A percentile compares a stretch with the other conserved stretches of the same genome.
Evolutionary conservation across 2,329 filamentous ascomycete species (phyloP).

Genomic region (Penicillium sp.): DNA sequence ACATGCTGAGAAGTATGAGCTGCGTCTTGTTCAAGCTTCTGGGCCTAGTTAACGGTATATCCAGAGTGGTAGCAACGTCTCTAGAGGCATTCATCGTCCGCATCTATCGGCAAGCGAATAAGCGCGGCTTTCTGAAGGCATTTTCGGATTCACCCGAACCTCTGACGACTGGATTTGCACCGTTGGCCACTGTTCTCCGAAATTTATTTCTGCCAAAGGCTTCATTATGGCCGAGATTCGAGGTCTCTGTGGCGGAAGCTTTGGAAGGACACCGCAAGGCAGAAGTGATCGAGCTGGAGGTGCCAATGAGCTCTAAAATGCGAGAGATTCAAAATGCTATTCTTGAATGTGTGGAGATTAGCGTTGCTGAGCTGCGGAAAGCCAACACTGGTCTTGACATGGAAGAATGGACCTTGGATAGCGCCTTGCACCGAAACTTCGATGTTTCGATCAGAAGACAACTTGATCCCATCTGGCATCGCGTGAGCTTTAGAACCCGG

Average conservation of each 20-base stretch:
- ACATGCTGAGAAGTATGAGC: slow-evolving; percentile 69
- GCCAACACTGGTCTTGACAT: slow-evolving; percentile 85
- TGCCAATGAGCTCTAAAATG: slow-evolving; percentile 95
- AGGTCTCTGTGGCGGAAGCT: slow-evolving; percentile 81
- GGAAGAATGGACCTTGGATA: slow-evolving; percentile 95
- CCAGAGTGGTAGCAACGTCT: slow-evolving; percentile 73
- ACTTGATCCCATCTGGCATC: slow-evolving; percentile 94
- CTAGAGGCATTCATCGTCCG: slow-evolving; percentile 92
- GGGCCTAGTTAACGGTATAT: slow-evolving; percentile 9
- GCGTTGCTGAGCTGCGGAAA: slow-evolving; percentile 90
- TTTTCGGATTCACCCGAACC: slow-evolving; percentile 92
- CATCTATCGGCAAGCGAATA: slow-evolving; percentile 92
- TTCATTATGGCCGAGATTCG: slow-evolving; percentile 89
- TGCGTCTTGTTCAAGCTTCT: neutral
- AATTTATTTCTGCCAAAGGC: slow-evolving; percentile 86
- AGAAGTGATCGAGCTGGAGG: slow-evolving; percentile 93
- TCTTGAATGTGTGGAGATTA: slow-evolving; percentile 92
- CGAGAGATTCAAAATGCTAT: slow-evolving; percentile 87
- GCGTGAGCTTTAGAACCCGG: slow-evolving; percentile 88
- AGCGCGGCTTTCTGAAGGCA: slow-evolving; percentile 86
- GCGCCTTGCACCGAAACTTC: slow-evolving; percentile 86
- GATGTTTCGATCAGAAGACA: slow-evolving; percentile 83
- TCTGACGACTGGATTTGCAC: slow-evolving; percentile 81
- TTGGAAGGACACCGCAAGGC: slow-evolving; percentile 88
- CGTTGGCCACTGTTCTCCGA: slow-evolving; percentile 82